phyloP scores from a whole-genome alignment of 306 rosid genomes.

The Citrullus colocynthis region DNA sequence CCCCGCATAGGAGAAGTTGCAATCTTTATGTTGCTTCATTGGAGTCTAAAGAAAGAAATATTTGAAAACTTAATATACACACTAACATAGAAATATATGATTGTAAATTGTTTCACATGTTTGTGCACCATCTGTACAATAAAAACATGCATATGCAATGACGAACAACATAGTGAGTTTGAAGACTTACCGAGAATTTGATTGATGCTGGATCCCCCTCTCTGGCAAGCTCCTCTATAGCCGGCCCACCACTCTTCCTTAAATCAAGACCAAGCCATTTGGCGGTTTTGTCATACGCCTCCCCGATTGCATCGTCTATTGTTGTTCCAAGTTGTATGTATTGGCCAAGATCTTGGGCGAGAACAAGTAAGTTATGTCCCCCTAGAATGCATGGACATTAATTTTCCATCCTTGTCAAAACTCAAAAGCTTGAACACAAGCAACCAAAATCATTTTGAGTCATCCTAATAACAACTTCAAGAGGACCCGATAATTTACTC shows the following conservation, averaged over 20 bases:
- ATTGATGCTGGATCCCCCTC: slow-evolving; percentile 72
- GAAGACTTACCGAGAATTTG: slow-evolving; percentile 54
- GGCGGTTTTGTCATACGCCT: slow-evolving; percentile 94
- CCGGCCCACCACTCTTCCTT: slow-evolving; percentile 98
- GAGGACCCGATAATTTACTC: background rate
- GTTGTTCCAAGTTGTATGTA: slow-evolving; percentile 91
- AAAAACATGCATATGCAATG: background rate
- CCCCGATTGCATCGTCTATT: slow-evolving; percentile 94
- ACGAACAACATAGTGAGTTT: slow-evolving; percentile 5
- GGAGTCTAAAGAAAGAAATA: slow-evolving; percentile 42
- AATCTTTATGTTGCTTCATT: slow-evolving; percentile 96
- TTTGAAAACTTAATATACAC: background rate
- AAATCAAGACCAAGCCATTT: slow-evolving; percentile 97
- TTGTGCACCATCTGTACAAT: background rate
- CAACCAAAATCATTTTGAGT: background rate
- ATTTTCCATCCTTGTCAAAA: background rate
- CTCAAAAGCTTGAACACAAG: background rate
- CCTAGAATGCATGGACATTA: slow-evolving; percentile 26
- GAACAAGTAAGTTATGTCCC: slow-evolving; percentile 79
- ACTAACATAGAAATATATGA: background rate
- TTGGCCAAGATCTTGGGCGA: slow-evolving; percentile 81
- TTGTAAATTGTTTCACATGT: background rate
- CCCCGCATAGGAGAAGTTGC: slow-evolving; percentile 96
- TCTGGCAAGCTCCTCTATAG: slow-evolving; percentile 80
- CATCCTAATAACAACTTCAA: background rate